Conservation (phyloP, 202 grass and related monocot genomes). For the Musa balbisiana region DNA sequence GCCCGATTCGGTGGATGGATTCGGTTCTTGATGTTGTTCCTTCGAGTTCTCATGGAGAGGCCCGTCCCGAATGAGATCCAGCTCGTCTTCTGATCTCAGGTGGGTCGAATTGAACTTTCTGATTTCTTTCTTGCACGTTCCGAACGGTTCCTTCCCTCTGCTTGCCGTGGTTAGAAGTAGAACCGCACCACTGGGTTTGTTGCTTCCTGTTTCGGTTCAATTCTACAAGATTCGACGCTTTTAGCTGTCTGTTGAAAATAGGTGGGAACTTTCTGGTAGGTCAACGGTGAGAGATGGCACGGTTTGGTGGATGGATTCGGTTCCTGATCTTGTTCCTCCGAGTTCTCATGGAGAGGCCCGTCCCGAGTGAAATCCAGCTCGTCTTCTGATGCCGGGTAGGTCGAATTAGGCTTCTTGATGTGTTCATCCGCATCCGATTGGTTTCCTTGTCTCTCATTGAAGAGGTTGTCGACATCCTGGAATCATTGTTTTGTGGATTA, state of each 20-base stretch:
- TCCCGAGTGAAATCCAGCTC: neutral
- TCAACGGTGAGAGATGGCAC: neutral
- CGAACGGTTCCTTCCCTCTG: too few species aligned
- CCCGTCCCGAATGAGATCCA: neutral
- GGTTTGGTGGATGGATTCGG: slow-evolving; percentile 11
- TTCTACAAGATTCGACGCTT: too few species aligned
- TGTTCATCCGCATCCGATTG: neutral
- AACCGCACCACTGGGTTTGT: too few species aligned
- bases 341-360: slow-evolving; percentile 6
- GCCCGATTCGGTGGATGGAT: slow-evolving; percentile 8
- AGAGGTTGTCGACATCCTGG: too few species aligned
- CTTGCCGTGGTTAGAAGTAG: too few species aligned
- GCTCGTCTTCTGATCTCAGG: neutral
- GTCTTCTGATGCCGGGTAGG: neutral
- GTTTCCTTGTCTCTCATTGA: neutral
- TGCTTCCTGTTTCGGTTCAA: too few species aligned
- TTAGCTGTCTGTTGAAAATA: too few species aligned
- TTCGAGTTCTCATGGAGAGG: slow-evolving; percentile 9
- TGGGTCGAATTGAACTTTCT: too few species aligned
- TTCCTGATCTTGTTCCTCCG: neutral
- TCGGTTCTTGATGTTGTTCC: slow-evolving; percentile 2
- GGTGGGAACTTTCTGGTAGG: too few species aligned
- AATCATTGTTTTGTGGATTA: neutral
- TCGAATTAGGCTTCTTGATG: neutral
- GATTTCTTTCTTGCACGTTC: too few species aligned